Base-by-base conservation (phyloP, 352 stramenopile genomes). In the Globisporangium solare region DNA sequence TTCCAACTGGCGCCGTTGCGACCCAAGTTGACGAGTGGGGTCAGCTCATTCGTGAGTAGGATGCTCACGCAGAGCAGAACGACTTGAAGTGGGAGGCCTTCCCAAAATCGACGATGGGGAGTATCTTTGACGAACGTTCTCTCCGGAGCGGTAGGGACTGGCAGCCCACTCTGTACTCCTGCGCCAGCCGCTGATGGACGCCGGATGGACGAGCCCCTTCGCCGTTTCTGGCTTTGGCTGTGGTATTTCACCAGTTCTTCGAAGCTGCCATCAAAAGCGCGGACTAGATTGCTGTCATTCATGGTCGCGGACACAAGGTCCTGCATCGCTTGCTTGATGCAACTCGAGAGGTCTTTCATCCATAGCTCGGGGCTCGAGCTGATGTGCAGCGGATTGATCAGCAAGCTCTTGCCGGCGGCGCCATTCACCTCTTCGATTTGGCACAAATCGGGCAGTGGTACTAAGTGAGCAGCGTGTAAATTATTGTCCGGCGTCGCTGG, bases 311-410 rank as follows among this genome's bases (percentile, higher is more conserved):
- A 60, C 0, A 83, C 45, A 1, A 60, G 47, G 8, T 87, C 68
- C 31, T 71, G 60, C 47, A 88, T 64, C 10, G 64, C 58, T 43
- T 67, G 58, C 15, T 55, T 59, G 18, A 90, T 68, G 27, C 62
- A 67, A 45, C 73, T 62, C 1, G 66, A 54, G 13, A 90, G 49
- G 17, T 90, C 74, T 59, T 86, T 82, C 72, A 88, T 76, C 80
- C 80, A 90, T 27, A 86, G 62, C 52, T 90, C 74, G 8, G 73
- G 67, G 17, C 69, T 79, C 13, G 68, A 69, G 21, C 57, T 73
- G 21, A 86, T 67, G 14, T 50, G 66, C 21, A 90, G 47, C 0
- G 73, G 39, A 12, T 71, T 74, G 48, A 89, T 74, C 2, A 18
- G 21, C 3, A 89, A 47, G 7, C 58, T 47, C 47, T 88, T 75